These are phyloP conservation scores for Acanthochlamys bracteata DNA, from an alignment of 106 monocot genomes.

Conservation along the genomic window DNA sequence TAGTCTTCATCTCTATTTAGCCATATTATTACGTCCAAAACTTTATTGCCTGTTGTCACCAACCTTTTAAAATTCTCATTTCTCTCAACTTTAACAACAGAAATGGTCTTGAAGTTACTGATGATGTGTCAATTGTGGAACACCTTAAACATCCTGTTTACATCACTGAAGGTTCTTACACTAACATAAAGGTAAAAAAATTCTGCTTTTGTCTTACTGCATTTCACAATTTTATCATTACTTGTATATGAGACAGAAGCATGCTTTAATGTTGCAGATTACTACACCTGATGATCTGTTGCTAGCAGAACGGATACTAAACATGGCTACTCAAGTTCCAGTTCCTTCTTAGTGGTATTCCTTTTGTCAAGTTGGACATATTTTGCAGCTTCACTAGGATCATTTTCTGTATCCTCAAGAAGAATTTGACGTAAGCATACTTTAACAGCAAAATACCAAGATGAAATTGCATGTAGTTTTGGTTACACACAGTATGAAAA, in stretches of 20 bases:
- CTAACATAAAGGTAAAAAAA: constrained; percentile 80
- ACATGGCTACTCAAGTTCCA: constrained; percentile 11
- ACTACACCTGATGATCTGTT: constrained; percentile 96
- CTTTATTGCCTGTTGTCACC: not conserved
- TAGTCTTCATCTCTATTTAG: no score
- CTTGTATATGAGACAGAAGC: not conserved
- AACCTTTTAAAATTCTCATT: not conserved
- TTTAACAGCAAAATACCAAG: no score
- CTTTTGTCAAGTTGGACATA: not conserved
- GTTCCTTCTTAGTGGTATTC: not conserved
- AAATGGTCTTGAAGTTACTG: constrained; percentile 88
- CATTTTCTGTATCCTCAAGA: no score
- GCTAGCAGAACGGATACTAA: constrained; percentile 77
- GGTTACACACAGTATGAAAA: no score
- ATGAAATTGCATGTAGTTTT: no score
- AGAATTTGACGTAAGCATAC: no score
- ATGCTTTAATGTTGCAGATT: constrained; percentile 34
- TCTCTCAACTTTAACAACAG: constrained; percentile 20
- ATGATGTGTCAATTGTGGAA: constrained; percentile 98
- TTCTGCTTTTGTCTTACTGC: not conserved
- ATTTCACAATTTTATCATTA: not conserved
- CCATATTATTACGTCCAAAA: no score
- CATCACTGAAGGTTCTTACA: constrained; percentile 96
- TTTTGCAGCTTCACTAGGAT: no score
- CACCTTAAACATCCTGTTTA: constrained; percentile 93